phyloP scores from a whole-genome alignment of 2,329 filamentous ascomycete genomes.

The Geosmithia putterillii region DNA sequence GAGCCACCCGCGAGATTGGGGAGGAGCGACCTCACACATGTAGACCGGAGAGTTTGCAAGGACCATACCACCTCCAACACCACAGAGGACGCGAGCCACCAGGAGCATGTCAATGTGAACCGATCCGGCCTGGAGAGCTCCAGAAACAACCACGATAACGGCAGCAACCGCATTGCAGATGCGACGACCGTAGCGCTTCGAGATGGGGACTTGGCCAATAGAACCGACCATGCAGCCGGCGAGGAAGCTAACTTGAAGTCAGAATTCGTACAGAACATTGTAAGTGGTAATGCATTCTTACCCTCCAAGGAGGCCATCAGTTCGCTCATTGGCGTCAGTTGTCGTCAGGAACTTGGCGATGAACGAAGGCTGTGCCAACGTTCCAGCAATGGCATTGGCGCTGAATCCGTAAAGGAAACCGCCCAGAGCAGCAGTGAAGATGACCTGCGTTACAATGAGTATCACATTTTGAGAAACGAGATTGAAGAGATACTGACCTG shows the following conservation, averaged over 20 bases:
- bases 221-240: constrained; percentile 6
- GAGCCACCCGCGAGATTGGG: constrained; percentile 18
- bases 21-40: constrained; percentile 20
- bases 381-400: constrained; percentile 8
- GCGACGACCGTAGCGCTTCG: constrained; percentile 6
- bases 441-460: constrained; percentile 3
- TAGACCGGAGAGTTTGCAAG: constrained; percentile 23
- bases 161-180: constrained; percentile 5
- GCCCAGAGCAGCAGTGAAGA: constrained; percentile 7
- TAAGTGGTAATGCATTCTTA: not conserved
- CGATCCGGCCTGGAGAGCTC: constrained; percentile 5
- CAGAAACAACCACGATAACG: constrained; percentile 4
- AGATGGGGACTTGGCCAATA: constrained; percentile 6
- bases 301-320: constrained; percentile 1
- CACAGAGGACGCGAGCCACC: constrained; percentile 6
- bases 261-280: not conserved
- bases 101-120: constrained; percentile 6
- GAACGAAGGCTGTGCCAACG: constrained; percentile 7
- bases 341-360: constrained; percentile 6
- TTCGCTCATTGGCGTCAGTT: constrained; percentile 1
- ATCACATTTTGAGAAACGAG: not conserved
- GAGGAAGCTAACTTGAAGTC: constrained; percentile 3
- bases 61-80: constrained; percentile 21
- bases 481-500: not conserved
- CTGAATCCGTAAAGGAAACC: constrained; percentile 6